A percentile compares a stretch with the other conserved stretches of the same genome.
Evolutionary conservation across 495 filamentous ascomycete genomes (phyloP).

Genomic region (Aspergillus asperescens): DNA sequence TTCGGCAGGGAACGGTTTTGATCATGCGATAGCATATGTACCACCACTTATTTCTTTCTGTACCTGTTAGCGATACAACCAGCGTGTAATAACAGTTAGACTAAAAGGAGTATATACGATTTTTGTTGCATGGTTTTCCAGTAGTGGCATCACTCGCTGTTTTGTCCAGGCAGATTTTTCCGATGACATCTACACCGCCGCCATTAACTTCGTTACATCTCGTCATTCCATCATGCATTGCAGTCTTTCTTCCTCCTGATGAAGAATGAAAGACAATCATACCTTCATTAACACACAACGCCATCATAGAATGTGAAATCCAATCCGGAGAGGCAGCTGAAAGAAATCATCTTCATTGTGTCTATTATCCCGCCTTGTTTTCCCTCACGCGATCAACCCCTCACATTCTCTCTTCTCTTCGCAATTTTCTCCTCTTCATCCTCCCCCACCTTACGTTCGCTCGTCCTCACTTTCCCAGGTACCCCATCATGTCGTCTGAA

Average conservation of each 20-base stretch:
- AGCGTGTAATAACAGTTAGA: slow-evolving; percentile 19
- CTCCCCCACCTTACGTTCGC: not conserved
- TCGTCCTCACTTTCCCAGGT: not conserved
- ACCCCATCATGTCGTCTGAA: slow-evolving; percentile 26
- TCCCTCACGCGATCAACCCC: slow-evolving; percentile 15
- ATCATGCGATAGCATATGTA: slow-evolving; percentile 14
- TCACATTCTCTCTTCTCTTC: not conserved
- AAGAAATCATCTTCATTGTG: not conserved
- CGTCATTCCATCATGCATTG: not conserved
- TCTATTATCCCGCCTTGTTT: slow-evolving; percentile 1
- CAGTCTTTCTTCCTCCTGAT: not conserved
- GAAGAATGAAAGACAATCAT: no score
- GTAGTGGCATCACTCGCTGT: not conserved
- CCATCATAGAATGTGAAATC: not conserved
- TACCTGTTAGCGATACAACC: slow-evolving; percentile 18
- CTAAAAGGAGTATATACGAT: slow-evolving; percentile 8
- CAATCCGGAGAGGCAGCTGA: not conserved
- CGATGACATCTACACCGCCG: slow-evolving; percentile 16
- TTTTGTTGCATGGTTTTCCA: not conserved
- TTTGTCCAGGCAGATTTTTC: slow-evolving; percentile 1
- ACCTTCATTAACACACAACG: not conserved
- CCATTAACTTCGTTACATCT: not conserved
- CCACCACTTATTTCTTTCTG: slow-evolving; percentile 6
- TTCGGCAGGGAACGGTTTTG: slow-evolving; percentile 6
- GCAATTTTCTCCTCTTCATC: not conserved